Base-by-base conservation (phyloP, 2,329 filamentous ascomycete species). In the Penicillium sp. region DNA sequence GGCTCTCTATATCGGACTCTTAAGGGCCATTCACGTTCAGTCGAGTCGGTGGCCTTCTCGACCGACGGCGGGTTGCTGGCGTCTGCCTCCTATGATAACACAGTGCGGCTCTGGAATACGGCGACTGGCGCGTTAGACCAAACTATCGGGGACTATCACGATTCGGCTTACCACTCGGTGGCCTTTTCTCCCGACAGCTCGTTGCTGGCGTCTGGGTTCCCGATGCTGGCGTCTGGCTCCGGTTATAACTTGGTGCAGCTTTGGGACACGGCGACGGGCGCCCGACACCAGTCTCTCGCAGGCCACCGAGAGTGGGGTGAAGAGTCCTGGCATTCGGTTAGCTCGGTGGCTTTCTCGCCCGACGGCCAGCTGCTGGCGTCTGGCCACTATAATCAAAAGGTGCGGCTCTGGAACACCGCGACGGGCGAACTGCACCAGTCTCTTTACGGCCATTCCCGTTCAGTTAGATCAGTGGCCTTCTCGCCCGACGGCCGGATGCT, bases 361-460 rank as follows among this genome's bases (percentile, higher is more conserved):
- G 35, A 55, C 39, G 13, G 53, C 40, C 40, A 9, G 22, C 19
- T 55, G 10, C 49, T 59, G 6, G 57, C 52, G 10, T 49, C 57
- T 43, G 47, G 31, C 33, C 55, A 36, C 14, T 7, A 13, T 22
- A 47, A 46, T 22, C 2, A 36, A 3, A 55, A 31, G 37, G 14
- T 53, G 3, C 31, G 24, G 6, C 22, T 59, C 24, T 55, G 57
- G 52, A 22, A 53, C 24, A 49, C 44, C 16, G 44, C n/a, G n/a
- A 49, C 44, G 27, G 44, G 44, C 9, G 10, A 27, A 10, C 24
- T 49, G 13, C n/a, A 49, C 7, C 33, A 56, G 14, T 49, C 33
- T 39, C 50, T 61, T 19, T 10, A 55, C 24, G 52, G 55, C 39
- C 52, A 61, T 41, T 56, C 47, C 2, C 6, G 1, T 22, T 9